phyloP scores from a whole-genome alignment of 2,329 filamentous ascomycete species.

The Septoria linicola region DNA sequence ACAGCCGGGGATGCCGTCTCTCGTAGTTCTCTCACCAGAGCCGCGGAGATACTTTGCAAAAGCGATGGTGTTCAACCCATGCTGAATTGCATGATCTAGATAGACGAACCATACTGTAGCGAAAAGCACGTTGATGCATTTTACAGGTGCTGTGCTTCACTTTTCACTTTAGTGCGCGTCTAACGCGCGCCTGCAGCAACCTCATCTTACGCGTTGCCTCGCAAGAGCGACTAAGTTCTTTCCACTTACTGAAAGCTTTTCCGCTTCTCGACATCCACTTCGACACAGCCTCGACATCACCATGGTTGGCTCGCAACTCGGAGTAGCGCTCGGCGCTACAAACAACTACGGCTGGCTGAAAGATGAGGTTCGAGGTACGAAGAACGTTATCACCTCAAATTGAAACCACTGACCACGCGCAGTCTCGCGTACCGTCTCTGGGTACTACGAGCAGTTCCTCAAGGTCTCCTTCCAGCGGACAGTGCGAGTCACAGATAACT shows the following conservation, averaged over 20 bases:
- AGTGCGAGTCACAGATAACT: slow-evolving; percentile 47
- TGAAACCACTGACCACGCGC: neutral
- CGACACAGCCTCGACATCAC: too few species aligned
- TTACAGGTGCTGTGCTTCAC: neutral
- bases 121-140: slow-evolving; percentile 25
- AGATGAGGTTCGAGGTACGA: too few species aligned
- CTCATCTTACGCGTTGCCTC: neutral
- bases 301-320: too few species aligned
- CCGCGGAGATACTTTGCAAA: slow-evolving; percentile 22
- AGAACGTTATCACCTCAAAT: neutral
- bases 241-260: too few species aligned
- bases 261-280: too few species aligned
- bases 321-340: too few species aligned
- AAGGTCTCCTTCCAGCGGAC: slow-evolving; percentile 44
- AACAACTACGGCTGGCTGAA: too few species aligned
- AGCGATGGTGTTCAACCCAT: slow-evolving; percentile 31
- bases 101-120: slow-evolving; percentile 31
- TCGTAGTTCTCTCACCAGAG: slow-evolving; percentile 18
- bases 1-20: slow-evolving; percentile 21
- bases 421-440: neutral
- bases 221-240: too few species aligned
- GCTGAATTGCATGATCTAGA: slow-evolving; percentile 30
- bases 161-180: neutral
- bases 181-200: neutral
- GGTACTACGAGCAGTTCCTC: slow-evolving; percentile 23